phyloP scores from a whole-genome alignment of 2,329 filamentous ascomycete genomes.

The Stylonectria norvegica region DNA sequence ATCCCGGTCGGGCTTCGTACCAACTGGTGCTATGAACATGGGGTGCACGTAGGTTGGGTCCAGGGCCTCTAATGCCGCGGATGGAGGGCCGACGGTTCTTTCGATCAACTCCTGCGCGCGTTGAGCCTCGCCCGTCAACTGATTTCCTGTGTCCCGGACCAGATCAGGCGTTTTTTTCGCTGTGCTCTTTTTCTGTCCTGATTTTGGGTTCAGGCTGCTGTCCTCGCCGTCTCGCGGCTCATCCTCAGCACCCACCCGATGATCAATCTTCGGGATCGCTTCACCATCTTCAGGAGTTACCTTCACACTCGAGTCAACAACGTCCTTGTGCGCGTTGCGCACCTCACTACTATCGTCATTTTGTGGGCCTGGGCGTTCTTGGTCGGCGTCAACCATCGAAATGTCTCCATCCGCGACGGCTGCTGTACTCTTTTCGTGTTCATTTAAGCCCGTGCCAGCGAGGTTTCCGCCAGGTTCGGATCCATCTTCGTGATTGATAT shows the following conservation, averaged over 20 bases:
- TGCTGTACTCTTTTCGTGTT: too few species aligned
- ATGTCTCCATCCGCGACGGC: conserved; percentile 26
- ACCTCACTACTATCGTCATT: not conserved
- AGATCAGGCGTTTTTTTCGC: not conserved
- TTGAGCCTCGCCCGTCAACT: not conserved
- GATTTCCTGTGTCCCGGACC: not conserved
- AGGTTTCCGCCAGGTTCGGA: conserved; percentile 4
- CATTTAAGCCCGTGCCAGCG: too few species aligned
- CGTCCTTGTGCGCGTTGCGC: not conserved
- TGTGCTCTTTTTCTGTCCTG: too few species aligned
- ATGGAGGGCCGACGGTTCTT: conserved; percentile 4
- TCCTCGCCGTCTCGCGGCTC: not conserved
- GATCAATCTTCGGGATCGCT: not conserved
- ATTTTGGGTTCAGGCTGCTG: not conserved
- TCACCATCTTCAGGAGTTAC: too few species aligned
- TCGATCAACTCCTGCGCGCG: conserved; percentile 10
- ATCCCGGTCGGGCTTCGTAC: conserved; percentile 64
- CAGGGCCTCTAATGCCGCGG: conserved; percentile 6
- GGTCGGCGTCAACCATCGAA: conserved; percentile 31
- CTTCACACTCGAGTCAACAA: too few species aligned
- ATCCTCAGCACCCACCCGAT: not conserved
- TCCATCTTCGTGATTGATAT: conserved; percentile 14
- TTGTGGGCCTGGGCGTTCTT: too few species aligned
- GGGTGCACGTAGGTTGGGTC: conserved; percentile 64
- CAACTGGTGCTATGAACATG: conserved; percentile 64